phyloP scores from a whole-genome alignment of 2,329 filamentous ascomycete species.

The Beauveria sp. region DNA sequence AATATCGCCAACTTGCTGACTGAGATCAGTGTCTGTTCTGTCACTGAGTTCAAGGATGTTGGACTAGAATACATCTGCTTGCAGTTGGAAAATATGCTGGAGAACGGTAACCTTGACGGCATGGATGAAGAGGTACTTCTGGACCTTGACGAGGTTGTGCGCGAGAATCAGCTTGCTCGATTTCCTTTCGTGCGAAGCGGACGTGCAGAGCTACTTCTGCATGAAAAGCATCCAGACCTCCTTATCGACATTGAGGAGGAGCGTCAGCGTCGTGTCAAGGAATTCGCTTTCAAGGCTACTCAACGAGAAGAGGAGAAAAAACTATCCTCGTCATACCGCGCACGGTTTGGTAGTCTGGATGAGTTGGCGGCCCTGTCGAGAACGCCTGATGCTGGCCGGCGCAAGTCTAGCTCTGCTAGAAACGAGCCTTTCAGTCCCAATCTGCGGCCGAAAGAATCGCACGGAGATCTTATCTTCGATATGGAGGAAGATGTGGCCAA shows the following conservation, averaged over 20 bases:
- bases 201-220: constrained; percentile 57
- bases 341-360: constrained; percentile 57
- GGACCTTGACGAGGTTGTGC: constrained; percentile 74
- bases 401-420: constrained; percentile 36
- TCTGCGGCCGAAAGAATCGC: constrained; percentile 60
- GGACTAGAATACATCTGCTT: constrained; percentile 86
- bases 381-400: constrained; percentile 37
- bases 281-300: constrained; percentile 61
- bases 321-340: constrained; percentile 51
- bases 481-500: constrained; percentile 65
- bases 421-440: constrained; percentile 58
- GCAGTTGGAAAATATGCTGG: constrained; percentile 85
- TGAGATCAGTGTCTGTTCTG: constrained; percentile 73
- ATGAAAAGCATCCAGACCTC: constrained; percentile 57
- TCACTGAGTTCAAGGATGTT: constrained; percentile 79
- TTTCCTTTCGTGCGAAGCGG: constrained; percentile 73
- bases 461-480: constrained; percentile 77
- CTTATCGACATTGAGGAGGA: constrained; percentile 61
- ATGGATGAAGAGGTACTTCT: constrained; percentile 75
- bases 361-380: constrained; percentile 40
- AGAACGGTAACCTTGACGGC: constrained; percentile 79
- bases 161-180: constrained; percentile 71
- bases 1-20: constrained; percentile 85
- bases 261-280: constrained; percentile 61
- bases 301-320: constrained; percentile 60